Base-by-base conservation (phyloP, 1,284 basidiomycete genomes). In the Puccinia coronata region DNA sequence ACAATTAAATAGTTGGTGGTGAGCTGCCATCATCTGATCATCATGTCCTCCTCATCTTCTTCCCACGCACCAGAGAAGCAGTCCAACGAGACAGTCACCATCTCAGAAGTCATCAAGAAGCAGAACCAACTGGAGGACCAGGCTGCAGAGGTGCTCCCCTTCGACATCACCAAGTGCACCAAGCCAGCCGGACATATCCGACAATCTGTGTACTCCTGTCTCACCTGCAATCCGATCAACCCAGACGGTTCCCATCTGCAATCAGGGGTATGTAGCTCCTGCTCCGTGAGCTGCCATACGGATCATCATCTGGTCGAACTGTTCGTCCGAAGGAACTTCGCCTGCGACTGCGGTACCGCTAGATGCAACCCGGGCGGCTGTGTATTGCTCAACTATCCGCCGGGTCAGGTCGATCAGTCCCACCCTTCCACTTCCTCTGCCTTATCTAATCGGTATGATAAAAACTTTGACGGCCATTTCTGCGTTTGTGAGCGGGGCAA, bases 261-360 rank as follows among this genome's bases (percentile, higher is more conserved):
- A 47, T 67, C 77, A 20, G 77, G 77, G 12, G 39, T 80, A 9
- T 80, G 77, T 72, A 69, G 53, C 28, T 59, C 77, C 11, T 80
- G 77, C 65, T 80, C 77, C 14, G 69, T 80, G 2, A 72, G 55
- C 53, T 80, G 77, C 63, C 77, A 80, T 59, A 63, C 53, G 36
- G 77, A 80, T 57, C 77, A 80, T 63, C 53, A 80, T 16, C 28
- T 80, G 59, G 77, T 80, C n/a, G 77, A 80, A 72, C 51, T 80
- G 20, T 80, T 70, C 28, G 41, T 72, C 67, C 25, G 77, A 63
- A 80, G 77, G 57, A 34, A 80, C 47, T 80, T 80, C 55, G n/a
- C 43, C n/a, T 80, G 77, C 67, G 77, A 80, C 36, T 80, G 77
- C 63, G 77, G 77, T 34, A 71, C 77, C 6, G 41, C 43, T 43